Evolutionary conservation across 495 filamentous ascomycete genomes (phyloP).

Genomic region (Hypoxylon cercidicola): DNA sequence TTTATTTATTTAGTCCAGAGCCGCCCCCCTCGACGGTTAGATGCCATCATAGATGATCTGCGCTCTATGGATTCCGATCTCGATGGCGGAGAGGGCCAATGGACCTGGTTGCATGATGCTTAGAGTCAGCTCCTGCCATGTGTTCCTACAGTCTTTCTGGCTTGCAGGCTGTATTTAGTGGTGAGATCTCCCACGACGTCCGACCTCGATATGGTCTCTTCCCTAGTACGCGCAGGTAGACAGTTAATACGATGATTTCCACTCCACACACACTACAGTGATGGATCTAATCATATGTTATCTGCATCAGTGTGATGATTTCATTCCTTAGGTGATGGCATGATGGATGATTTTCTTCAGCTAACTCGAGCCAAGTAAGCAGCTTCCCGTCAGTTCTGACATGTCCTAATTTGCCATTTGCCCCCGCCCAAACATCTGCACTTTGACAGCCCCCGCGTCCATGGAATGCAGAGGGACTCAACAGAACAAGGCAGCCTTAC

Average conservation of each 20-base stretch:
- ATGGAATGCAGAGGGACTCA: background rate
- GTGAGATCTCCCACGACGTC: background rate
- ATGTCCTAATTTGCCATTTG: background rate
- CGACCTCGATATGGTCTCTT: constrained; percentile 8
- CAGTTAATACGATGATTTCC: constrained; percentile 5
- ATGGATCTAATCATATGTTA: background rate
- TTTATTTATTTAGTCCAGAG: background rate
- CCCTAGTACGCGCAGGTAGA: constrained; percentile 8
- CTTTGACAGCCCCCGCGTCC: constrained; percentile 1
- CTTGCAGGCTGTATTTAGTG: background rate
- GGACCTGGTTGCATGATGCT: constrained; percentile 2
- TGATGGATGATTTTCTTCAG: background rate
- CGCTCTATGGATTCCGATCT: background rate
- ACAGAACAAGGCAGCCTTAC: background rate
- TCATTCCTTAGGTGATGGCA: constrained; percentile 10
- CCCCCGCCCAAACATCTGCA: background rate
- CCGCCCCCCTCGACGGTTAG: background rate
- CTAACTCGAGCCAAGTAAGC: constrained; percentile 2
- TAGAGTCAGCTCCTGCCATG: background rate
- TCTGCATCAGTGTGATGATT: constrained; percentile 10
- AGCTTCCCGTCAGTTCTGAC: constrained; percentile 1
- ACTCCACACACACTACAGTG: background rate
- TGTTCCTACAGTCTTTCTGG: background rate
- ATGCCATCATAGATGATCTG: background rate
- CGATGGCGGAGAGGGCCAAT: background rate